Evolutionary conservation across 257 asterid genomes (phyloP).

Genomic region (Scutellaria baicalensis): DNA sequence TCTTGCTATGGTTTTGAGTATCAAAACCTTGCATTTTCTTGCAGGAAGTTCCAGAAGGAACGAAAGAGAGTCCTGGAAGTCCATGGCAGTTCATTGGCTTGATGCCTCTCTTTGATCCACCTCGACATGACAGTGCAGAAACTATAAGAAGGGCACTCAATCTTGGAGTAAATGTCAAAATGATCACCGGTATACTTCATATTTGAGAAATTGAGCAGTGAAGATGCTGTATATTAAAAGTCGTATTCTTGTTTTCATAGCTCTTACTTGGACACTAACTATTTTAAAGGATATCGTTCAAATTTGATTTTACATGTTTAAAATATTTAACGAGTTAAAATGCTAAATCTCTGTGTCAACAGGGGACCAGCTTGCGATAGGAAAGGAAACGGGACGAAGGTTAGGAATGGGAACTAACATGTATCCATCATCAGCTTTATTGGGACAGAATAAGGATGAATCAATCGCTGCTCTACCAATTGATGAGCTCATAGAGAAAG

Average conservation of each 20-base stretch:
- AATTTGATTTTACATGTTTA: no score
- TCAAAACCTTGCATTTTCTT: constrained; percentile 4
- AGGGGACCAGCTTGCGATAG: constrained; percentile 98
- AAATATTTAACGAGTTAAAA: no score
- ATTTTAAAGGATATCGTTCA: neutral
- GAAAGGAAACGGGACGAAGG: constrained; percentile 94
- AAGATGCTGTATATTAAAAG: neutral
- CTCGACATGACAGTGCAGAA: constrained; percentile 93
- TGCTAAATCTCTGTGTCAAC: constrained; percentile 13
- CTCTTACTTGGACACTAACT: neutral
- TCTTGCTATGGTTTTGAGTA: neutral
- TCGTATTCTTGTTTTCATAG: neutral
- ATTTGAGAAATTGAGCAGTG: neutral
- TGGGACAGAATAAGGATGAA: constrained; percentile 93
- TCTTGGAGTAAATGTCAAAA: constrained; percentile 90
- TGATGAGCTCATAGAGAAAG: constrained; percentile 94
- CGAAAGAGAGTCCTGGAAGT: constrained; percentile 78
- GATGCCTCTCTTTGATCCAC: constrained; percentile 95
- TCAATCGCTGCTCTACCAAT: constrained; percentile 84
- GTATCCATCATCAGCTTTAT: constrained; percentile 94
- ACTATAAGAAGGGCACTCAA: constrained; percentile 78
- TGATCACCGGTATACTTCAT: constrained; percentile 64
- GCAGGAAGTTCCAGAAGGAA: constrained; percentile 81
- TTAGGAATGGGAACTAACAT: constrained; percentile 99
- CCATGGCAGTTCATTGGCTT: constrained; percentile 90